phyloP scores from a whole-genome alignment of 345 rosid genomes.

The Geranium rotundifolium region DNA sequence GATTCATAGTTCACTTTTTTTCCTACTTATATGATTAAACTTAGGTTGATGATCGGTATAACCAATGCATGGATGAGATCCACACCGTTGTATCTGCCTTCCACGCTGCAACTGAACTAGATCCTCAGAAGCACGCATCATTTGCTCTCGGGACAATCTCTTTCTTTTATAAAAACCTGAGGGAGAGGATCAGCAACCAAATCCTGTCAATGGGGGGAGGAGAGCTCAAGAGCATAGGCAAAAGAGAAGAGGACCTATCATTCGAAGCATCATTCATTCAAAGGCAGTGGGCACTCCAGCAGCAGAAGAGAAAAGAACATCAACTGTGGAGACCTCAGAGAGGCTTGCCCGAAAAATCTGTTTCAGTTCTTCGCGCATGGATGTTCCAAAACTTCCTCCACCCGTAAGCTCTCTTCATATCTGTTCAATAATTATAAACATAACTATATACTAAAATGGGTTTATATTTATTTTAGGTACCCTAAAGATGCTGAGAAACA shows the following conservation, averaged over 20 bases:
- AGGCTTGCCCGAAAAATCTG: constrained; percentile 87
- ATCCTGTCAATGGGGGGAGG: constrained; percentile 63
- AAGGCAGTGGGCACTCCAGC: constrained; percentile 73
- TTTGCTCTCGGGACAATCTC: constrained; percentile 72
- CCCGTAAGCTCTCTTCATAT: constrained; percentile 42
- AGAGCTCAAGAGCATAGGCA: constrained; percentile 12
- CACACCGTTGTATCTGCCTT: constrained; percentile 91
- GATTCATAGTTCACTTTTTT: too few species aligned
- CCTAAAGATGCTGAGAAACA: constrained; percentile 97
- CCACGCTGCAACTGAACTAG: constrained; percentile 85
- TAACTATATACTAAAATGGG: too few species aligned
- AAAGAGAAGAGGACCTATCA: constrained; percentile 27
- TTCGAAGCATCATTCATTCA: constrained; percentile 39
- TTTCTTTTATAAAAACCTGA: constrained; percentile 52
- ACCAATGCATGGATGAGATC: constrained; percentile 77
- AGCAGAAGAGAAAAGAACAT: constrained; percentile 62
- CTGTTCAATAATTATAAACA: background rate
- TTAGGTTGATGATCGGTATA: constrained; percentile 79
- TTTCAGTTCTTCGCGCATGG: constrained; percentile 81
- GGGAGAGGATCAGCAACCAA: constrained; percentile 78
- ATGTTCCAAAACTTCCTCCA: constrained; percentile 99
- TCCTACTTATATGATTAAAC: too few species aligned
- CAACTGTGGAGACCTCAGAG: constrained; percentile 92
- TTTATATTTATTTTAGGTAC: constrained; percentile 33
- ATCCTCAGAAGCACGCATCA: constrained; percentile 65